These are phyloP conservation scores for Adansonia rubrostipa DNA, from an alignment of 441 rosid species.

Conservation along the genomic window DNA sequence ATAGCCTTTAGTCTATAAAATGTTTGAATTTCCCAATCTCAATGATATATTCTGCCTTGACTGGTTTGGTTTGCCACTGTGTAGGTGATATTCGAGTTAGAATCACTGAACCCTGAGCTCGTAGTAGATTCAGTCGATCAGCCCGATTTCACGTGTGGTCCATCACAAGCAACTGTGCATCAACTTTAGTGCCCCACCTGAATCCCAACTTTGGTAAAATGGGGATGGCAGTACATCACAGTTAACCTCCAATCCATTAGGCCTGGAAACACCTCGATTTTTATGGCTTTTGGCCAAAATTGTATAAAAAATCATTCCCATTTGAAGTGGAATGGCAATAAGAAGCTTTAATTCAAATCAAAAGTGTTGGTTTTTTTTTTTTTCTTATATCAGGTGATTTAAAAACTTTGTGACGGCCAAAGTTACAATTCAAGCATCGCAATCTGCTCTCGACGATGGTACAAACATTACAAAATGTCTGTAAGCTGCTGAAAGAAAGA, in stretches of 20 bases:
- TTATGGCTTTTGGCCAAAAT: background rate
- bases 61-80: constrained; percentile 20
- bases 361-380: background rate
- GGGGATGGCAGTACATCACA: background rate
- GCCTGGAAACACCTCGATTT: background rate
- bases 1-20: background rate
- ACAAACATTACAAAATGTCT: constrained; percentile 19
- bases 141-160: constrained; percentile 69
- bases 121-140: constrained; percentile 53
- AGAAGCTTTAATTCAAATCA: background rate
- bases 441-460: constrained; percentile 25
- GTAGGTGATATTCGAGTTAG: constrained; percentile 78
- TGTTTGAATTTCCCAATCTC: background rate
- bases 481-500: background rate
- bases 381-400: constrained; percentile 30
- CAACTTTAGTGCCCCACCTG: constrained; percentile 38
- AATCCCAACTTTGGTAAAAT: background rate
- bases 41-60: constrained; percentile 3
- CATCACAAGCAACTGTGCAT: constrained; percentile 41
- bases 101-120: constrained; percentile 58
- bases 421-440: constrained; percentile 14
- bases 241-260: constrained; percentile 10
- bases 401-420: constrained; percentile 13
- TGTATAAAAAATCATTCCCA: background rate
- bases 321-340: background rate